These are phyloP conservation scores for Blastobotrys mokoenaii DNA, from an alignment of 805 yeast genomes.

Conservation along the genomic window DNA sequence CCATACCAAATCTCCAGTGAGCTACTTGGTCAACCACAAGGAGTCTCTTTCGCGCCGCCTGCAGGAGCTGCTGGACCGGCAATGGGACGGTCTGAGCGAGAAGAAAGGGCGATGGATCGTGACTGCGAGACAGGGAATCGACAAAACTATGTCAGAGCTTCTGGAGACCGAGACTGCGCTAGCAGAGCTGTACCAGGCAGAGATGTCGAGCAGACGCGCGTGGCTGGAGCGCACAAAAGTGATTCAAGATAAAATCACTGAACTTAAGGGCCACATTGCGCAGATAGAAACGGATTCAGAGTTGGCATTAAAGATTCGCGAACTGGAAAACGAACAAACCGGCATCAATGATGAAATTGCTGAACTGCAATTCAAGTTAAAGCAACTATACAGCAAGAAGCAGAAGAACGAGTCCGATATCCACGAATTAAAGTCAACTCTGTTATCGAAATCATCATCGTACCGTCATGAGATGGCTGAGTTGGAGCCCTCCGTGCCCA, in stretches of 20 bases:
- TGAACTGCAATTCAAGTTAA: slow-evolving; percentile 11
- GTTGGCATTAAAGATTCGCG: slow-evolving; percentile 6
- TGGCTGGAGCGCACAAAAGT: slow-evolving; percentile 7
- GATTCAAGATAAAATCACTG: slow-evolving; percentile 1
- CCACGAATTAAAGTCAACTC: slow-evolving; percentile 5
- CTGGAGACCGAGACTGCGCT: slow-evolving; percentile 8
- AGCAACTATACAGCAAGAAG: slow-evolving; percentile 8
- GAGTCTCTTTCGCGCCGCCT: slow-evolving; percentile 7
- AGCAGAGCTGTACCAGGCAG: slow-evolving; percentile 7
- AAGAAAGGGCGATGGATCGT: slow-evolving; percentile 9
- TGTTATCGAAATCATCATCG: slow-evolving; percentile 9
- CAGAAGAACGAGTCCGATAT: slow-evolving; percentile 4
- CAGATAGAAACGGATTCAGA: slow-evolving; percentile 1
- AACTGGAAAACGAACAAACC: slow-evolving; percentile 7
- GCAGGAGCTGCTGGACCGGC: slow-evolving; percentile 14
- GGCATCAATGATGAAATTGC: slow-evolving; percentile 14
- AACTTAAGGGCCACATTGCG: slow-evolving; percentile 2
- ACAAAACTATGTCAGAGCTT: slow-evolving; percentile 11
- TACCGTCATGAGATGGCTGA: slow-evolving; percentile 6
- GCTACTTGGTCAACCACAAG: slow-evolving; percentile 1
- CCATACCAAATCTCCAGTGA: too few relatives aligned
- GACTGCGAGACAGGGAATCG: slow-evolving; percentile 12
- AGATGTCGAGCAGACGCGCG: slow-evolving; percentile 2
- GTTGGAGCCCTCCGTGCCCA: too few relatives aligned
- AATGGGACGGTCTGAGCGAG: slow-evolving; percentile 16